A percentile compares a stretch with the other conserved stretches of the same genome.
Conservation (phyloP, 2,329 filamentous ascomycete genomes). For the Niveomyces coronatus region DNA sequence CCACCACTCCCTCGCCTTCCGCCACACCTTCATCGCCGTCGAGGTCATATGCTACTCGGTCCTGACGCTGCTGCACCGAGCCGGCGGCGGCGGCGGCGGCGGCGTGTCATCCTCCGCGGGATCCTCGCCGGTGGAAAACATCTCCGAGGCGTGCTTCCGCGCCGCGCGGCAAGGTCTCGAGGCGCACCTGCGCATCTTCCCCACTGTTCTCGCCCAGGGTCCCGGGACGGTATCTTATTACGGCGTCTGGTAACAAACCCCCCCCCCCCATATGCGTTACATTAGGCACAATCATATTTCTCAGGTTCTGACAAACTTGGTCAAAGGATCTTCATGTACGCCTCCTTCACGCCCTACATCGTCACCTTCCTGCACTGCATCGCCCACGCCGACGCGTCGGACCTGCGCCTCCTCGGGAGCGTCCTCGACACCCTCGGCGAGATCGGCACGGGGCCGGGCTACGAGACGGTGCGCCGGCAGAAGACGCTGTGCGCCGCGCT, state of each 20-base stretch:
- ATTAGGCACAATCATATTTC: background rate
- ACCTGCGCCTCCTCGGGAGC: conserved; percentile 8
- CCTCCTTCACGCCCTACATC: conserved; percentile 15
- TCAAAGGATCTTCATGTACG: conserved; percentile 14
- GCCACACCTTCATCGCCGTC: conserved; percentile 11
- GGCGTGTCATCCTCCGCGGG: too few species aligned
- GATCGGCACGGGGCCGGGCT: background rate
- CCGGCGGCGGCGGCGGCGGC: conserved; percentile 7
- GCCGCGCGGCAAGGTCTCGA: conserved; percentile 12
- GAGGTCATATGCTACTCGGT: conserved; percentile 15
- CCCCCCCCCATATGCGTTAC: background rate
- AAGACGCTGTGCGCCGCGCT: conserved; percentile 5
- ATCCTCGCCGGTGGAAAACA: conserved; percentile 11
- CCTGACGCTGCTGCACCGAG: conserved; percentile 13
- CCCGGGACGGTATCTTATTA: conserved; percentile 12
- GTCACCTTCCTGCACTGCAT: conserved; percentile 15
- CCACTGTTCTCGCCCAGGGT: conserved; percentile 8
- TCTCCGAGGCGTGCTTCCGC: conserved; percentile 13
- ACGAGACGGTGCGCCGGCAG: conserved; percentile 5
- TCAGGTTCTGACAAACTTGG: background rate
- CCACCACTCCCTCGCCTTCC: conserved; percentile 11
- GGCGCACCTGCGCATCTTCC: conserved; percentile 12
- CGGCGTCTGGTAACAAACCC: conserved; percentile 13
- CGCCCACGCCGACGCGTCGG: conserved; percentile 8
- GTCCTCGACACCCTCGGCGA: conserved; percentile 8